These are phyloP conservation scores for Saccharomyces hybrid DNA, from an alignment of 1,139 yeast species.

Conservation along the genomic window DNA sequence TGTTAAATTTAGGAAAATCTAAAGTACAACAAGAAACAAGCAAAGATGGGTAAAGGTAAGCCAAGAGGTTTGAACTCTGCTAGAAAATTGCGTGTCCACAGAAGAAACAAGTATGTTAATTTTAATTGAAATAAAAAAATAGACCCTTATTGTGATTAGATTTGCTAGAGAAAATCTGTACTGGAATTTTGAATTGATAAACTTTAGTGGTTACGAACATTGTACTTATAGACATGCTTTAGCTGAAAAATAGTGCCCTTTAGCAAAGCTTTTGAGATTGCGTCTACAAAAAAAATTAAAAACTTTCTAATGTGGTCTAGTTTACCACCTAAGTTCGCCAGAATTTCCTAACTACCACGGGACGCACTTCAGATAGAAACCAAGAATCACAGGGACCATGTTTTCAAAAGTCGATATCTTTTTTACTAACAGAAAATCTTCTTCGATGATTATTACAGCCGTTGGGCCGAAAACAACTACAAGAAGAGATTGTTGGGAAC, in stretches of 20 bases:
- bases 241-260: no score
- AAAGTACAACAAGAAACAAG: conserved; percentile 16
- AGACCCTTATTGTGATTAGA: background rate
- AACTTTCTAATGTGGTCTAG: no score
- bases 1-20: background rate
- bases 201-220: no score
- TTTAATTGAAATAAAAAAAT: background rate
- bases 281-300: no score
- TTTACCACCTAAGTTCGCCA: no score
- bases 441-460: conserved; percentile 36
- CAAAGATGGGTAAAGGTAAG: conserved; percentile 38
- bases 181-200: background rate
- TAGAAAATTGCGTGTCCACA: conserved; percentile 99
- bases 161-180: background rate
- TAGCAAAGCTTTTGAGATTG: no score
- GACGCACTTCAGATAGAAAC: no score
- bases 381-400: background rate
- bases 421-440: background rate
- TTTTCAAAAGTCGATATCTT: background rate
- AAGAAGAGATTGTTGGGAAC: conserved; percentile 99
- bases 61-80: conserved; percentile 89
- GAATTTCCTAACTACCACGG: no score
- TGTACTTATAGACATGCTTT: no score
- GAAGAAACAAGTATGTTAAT: conserved; percentile 79
- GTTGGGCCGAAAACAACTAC: conserved; percentile 98